A percentile compares a stretch with the other conserved stretches of the same genome.
phyloP scores from a whole-genome alignment of 1,284 basidiomycete genomes.

The Ceratobasidium theobromae region DNA sequence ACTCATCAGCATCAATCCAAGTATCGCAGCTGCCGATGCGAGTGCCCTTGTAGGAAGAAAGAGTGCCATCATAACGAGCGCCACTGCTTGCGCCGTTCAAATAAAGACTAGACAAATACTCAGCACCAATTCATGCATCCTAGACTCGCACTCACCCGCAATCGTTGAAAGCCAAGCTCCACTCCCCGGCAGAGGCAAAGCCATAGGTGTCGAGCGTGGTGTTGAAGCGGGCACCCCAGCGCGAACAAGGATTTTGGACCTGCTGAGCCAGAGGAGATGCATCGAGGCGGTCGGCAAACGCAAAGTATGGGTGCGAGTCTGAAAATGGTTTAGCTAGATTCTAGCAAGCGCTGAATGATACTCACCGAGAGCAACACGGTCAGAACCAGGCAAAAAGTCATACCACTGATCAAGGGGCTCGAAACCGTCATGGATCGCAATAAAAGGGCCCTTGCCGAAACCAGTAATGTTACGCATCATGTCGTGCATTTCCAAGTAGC shows the following conservation, averaged over 20 bases:
- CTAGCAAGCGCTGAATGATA: background rate
- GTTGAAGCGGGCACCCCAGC: slow-evolving; percentile 48
- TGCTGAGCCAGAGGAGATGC: slow-evolving; percentile 30
- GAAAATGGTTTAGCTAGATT: background rate
- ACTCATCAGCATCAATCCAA: slow-evolving; percentile 63
- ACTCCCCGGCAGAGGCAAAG: slow-evolving; percentile 71
- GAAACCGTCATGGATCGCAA: slow-evolving; percentile 50
- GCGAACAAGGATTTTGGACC: slow-evolving; percentile 41
- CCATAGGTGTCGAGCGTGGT: slow-evolving; percentile 57
- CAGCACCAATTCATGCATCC: background rate
- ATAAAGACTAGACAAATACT: slow-evolving; percentile 53
- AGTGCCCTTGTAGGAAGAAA: slow-evolving; percentile 42
- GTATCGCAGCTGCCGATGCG: slow-evolving; percentile 39
- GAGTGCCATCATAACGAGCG: slow-evolving; percentile 50
- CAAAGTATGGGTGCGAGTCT: slow-evolving; percentile 69
- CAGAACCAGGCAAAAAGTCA: slow-evolving; percentile 61
- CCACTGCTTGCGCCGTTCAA: slow-evolving; percentile 78
- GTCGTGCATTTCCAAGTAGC: slow-evolving; percentile 49
- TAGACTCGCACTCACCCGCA: slow-evolving; percentile 51
- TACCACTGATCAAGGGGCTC: slow-evolving; percentile 49
- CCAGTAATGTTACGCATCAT: slow-evolving; percentile 52
- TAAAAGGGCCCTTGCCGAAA: slow-evolving; percentile 49
- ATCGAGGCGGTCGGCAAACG: slow-evolving; percentile 40
- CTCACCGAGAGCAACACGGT: slow-evolving; percentile 60
- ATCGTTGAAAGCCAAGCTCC: slow-evolving; percentile 72